These are phyloP conservation scores for Aspergillus sp. DNA, from an alignment of 2,329 filamentous ascomycete genomes.

Conservation along the genomic window DNA sequence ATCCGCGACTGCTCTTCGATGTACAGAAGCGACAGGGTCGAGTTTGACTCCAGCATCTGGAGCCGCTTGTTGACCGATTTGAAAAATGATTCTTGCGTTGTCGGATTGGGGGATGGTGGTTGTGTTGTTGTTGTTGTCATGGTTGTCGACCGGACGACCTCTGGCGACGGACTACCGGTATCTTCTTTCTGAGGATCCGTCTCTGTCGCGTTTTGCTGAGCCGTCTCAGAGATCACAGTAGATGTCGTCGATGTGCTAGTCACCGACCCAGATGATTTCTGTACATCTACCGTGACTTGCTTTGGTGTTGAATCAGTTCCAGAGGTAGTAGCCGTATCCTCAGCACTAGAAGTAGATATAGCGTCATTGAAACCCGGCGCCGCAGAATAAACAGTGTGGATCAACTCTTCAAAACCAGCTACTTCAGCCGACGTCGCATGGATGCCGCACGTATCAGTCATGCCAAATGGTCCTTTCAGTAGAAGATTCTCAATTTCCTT, in stretches of 20 bases:
- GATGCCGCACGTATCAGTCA: conserved; percentile 11
- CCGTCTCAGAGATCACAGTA: conserved; percentile 11
- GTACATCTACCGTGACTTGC: conserved; percentile 11
- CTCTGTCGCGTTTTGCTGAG: conserved; percentile 14
- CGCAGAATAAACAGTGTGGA: conserved; percentile 3
- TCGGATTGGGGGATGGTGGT: conserved; percentile 57
- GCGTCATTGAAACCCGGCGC: conserved; percentile 8
- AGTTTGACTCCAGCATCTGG: conserved; percentile 84
- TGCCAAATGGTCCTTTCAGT: neutral
- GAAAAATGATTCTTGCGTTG: conserved; percentile 96
- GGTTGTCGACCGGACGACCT: conserved; percentile 30
- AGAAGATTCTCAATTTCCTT: conserved; percentile 11
- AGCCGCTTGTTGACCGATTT: conserved; percentile 92
- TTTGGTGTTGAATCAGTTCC: conserved; percentile 3
- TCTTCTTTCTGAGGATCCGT: conserved; percentile 26
- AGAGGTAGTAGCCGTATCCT: neutral
- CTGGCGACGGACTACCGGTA: conserved; percentile 21
- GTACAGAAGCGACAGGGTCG: conserved; percentile 86
- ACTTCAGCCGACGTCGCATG: conserved; percentile 9
- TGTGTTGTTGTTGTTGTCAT: conserved; percentile 24
- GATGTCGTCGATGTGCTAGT: conserved; percentile 11
- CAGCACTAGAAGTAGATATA: conserved; percentile 1
- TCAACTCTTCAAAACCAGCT: conserved; percentile 8
- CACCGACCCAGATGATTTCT: conserved; percentile 13
- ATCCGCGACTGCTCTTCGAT: conserved; percentile 94